Evolutionary conservation across 1,284 basidiomycete genomes (phyloP), one percentile per base, ranked within the genome.

Genomic region (Tilletia caries): DNA sequence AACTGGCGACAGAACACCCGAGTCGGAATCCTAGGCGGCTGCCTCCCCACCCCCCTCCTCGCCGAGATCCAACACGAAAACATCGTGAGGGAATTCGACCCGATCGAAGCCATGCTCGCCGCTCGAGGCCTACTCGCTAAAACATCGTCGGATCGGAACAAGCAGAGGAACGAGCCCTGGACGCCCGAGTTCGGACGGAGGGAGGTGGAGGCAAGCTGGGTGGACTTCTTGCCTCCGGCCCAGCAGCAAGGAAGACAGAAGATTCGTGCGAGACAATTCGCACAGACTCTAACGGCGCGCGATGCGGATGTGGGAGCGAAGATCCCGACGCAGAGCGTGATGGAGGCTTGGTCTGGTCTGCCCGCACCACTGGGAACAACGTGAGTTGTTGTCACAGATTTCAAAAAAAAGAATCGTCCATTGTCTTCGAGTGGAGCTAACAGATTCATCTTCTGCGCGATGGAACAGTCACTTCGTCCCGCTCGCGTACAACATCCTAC

Each of bases 1-100:
- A 77, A 80, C 60, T 82, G 81, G 81, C 72, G 79, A 0, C 69
- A 68, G 5, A 78, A 82, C 69, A 82, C 81, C 13, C 76, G 73
- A 50, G 62, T 82, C 12, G 76, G 75, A 6, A 72, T 74, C 64
- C 72, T 82, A 4, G 77, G 76, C 10, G 80, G 80, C 12, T 74
- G 72, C 25, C 1, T 82, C 0, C 81, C 81, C 4, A 70, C 74
- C n/a, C 75, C 79, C 0, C 74, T 75, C 23, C 74, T 80, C 66
- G 13, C 66, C 25, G 33, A 54, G 46, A 20, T 69, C 12, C 44
- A 44, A 23, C 23, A 18, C 2, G n/a, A 33, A 0, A 41, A 15
- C 37, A 4, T 3, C 3, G 27, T 32, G 20, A n/a, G 37, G 10
- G 37, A 70, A 4, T 64, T 72, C 27, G 76, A 77, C 29, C 75